A percentile compares a stretch with the other conserved stretches of the same genome.
Conservation (phyloP, 2,329 filamentous ascomycete genomes). For the Golovinomyces cichoracearum region DNA sequence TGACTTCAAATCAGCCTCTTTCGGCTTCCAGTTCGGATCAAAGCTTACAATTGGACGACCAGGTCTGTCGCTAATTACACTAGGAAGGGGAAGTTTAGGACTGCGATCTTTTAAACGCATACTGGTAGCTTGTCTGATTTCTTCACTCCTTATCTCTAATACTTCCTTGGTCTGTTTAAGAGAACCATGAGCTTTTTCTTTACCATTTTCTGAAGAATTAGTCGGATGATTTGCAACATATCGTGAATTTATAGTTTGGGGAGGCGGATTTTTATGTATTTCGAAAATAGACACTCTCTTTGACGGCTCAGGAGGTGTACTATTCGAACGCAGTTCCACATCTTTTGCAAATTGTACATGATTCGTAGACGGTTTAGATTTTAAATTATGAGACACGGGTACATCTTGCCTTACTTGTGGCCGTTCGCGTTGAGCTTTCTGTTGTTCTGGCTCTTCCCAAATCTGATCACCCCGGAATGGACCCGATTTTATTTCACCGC, state of each 20-base stretch:
- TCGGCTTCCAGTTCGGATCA: slow-evolving; percentile 54
- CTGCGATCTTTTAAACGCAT: slow-evolving; percentile 73
- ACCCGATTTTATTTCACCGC: slow-evolving; percentile 30
- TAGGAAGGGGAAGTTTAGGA: slow-evolving; percentile 62
- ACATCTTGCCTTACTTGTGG: slow-evolving; percentile 11
- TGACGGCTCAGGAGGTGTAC: slow-evolving; percentile 19
- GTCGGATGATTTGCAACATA: slow-evolving; percentile 41
- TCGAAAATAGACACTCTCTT: slow-evolving; percentile 28
- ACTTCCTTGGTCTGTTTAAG: slow-evolving; percentile 33
- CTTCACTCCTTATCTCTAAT: slow-evolving; percentile 59
- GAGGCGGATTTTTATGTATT: slow-evolving; percentile 62
- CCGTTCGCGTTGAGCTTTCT: slow-evolving; percentile 5
- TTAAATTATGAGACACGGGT: slow-evolving; percentile 26
- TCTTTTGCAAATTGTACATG: slow-evolving; percentile 25
- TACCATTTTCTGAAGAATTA: background rate
- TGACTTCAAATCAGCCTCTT: slow-evolving; percentile 38
- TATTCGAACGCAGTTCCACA: slow-evolving; percentile 20
- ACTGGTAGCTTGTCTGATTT: slow-evolving; percentile 73
- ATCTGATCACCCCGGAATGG: slow-evolving; percentile 57
- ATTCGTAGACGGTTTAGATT: slow-evolving; percentile 38
- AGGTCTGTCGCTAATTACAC: slow-evolving; percentile 68
- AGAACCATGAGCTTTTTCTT: slow-evolving; percentile 2
- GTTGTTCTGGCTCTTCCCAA: slow-evolving; percentile 39
- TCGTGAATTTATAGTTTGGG: slow-evolving; percentile 53
- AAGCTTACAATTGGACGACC: slow-evolving; percentile 95